Evolutionary conservation across 1,139 yeast genomes (phyloP), one percentile per base, ranked within the genome.

Genomic region (Pichia terricola): DNA sequence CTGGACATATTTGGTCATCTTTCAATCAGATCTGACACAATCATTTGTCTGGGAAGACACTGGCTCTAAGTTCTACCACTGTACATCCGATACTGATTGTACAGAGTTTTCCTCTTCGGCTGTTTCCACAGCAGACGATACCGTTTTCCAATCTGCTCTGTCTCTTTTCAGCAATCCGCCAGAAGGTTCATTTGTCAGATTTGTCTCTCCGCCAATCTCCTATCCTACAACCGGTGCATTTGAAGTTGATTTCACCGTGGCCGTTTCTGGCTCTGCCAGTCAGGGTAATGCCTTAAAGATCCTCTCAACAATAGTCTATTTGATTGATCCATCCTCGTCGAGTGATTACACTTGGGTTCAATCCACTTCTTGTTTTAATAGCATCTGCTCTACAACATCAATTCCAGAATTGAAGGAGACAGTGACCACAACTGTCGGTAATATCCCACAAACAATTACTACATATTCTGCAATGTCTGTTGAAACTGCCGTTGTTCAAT

Each of bases 141-240:
- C 38, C 7, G 32, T 40, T 16, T 45, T 41, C 10, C 43, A 40
- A 36, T 35, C 42, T 5, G 34, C 32, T 34, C 39, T 37, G 28
- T 32, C 16, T 10, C 39, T 42, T 4, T 31, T 32, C 8, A 33
- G 11, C 8, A 44, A 35, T n/a, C 45, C 46, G 7, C 22, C 25
- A 10, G 9, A 36, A 4, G 49, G 45, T 11, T 41, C 38, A 28
- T 50, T 41, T 38, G 43, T 38, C 5, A 50, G 49, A 41, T 50
- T 27, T 36, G 16, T 38, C 4, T 39, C 51, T 4, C 51, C 53
- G 3, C 26, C 40, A 7, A 33, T 50, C 38, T 28, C 38, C 1
- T 42, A 37, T 31, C 53, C 53, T 3, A 26, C 26, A 9, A 39
- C 35, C 22, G 53, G 52, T 26, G 40, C 39, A 25, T 45, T 47